Evolutionary conservation across 306 rosid species (phyloP), one percentile per base, ranked within the genome.

Genomic region (Elaeagnus macrophylla): DNA sequence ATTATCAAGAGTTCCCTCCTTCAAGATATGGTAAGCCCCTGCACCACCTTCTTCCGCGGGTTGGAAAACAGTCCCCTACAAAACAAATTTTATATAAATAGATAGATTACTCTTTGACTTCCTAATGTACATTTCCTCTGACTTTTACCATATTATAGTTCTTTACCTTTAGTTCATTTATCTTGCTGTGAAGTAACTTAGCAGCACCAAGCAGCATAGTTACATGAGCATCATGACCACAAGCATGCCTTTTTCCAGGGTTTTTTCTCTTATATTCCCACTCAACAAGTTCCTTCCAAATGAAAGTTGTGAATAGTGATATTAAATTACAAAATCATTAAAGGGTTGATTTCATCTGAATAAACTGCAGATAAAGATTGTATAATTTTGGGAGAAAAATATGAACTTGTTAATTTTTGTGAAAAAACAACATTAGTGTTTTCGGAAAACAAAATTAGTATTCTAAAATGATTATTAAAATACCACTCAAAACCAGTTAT

Each of bases 201-300:
- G 85, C 89, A 16, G 85, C 89, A 57, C 82, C 89, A 37, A 82
- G 85, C 65, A 76, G 78, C 82, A 79, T 78, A 7, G 85, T 61
- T 1, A 71, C 78, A 50, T 82, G 89, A 61, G 72, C 70, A 53
- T 79, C 85, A 53, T 82, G 85, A 41, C 89, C 89, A 47, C 85
- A 82, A 37, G 85, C 82, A 49, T 78, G 89, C 89, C 75, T 73
- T 68, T 73, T 78, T 8, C 89, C 78, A 13, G 49, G 36, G 36
- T 46, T 82, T 75, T 66, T 76, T 72, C 85, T 76, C 74, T 82
- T 82, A 48, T 76, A 73, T 63, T 78, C 82, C 88, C 89, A 75
- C 48, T 78, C 89, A 35, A 78, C 80, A 81, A 78, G 15, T 79
- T 78, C 82, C 85, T 82, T 64, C n/a, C 17, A 51, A 51, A 50